Base-by-base conservation (phyloP, 2,329 filamentous ascomycete genomes). In the Ceratocystis harringtonii region DNA sequence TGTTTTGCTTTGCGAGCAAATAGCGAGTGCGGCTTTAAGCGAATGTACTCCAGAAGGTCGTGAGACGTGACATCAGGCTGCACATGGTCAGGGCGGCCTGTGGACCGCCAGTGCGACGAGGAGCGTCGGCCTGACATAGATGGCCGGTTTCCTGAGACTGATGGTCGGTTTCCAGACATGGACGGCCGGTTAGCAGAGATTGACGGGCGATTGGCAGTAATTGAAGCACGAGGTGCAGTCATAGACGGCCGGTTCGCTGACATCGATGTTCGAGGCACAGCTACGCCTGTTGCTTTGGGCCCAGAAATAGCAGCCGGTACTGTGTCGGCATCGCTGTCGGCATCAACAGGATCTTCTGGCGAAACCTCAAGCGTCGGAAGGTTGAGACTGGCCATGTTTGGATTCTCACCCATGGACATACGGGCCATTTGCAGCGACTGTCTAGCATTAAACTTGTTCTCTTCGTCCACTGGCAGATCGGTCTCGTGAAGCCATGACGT, bases 401-500 rank as follows among this genome's bases (percentile, higher is more conserved):
- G 50, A 41, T 63, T 62, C 41, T 65, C 65, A 36, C 62, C 63
- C 65, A 67, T 64, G 3, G 65, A 67, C 19, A 62, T 36, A 8
- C 62, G 65, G n/a, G 65, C 57, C 12, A 64, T 48, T 15, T 67
- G 65, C n/a, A 67, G 61, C 28, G 65, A 67, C 30, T 62, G 57
- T 10, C 65, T 62, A 17, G 65, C 65, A 12, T 67, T 67, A 58
- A 41, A 30, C 32, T 65, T 67, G 36, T 67, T 67, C 36, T 67
- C 65, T 55, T 67, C 62, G n/a, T 67, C 62, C 17, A 67, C 30
- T 2, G 66, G 66, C 1, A 92, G 75, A 72, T 95, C 90, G 68
- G 81, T 79, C 71, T 94, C 87, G 70, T 96, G 92, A 41, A 94
- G 78, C 90, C 92, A 96, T 1, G 91, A 87, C 0, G 89, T 91